Percentiles rank a stretch among this genome's conserved stretches.
Conservation (phyloP, 1,139 yeast species). For the Trichomonascaceae sp. region DNA sequence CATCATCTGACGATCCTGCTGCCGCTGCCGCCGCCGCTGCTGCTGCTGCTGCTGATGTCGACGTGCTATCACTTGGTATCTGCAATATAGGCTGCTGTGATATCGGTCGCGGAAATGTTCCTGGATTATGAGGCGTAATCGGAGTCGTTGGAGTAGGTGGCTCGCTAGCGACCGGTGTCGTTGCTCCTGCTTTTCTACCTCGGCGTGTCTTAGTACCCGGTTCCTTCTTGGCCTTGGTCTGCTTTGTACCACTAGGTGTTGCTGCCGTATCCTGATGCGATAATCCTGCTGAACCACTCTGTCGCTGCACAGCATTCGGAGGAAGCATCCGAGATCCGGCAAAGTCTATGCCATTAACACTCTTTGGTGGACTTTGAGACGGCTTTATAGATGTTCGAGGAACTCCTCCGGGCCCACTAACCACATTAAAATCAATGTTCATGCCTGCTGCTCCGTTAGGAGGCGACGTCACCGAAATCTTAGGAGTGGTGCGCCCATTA, state of each 20-base stretch:
- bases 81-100: constrained; percentile 12
- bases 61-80: constrained; percentile 3
- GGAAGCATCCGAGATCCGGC: constrained; percentile 25
- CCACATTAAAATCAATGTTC: constrained; percentile 27
- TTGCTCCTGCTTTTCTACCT: constrained; percentile 24
- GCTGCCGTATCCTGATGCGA: constrained; percentile 1
- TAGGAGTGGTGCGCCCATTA: constrained; percentile 10
- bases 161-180: constrained; percentile 30
- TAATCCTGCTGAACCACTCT: constrained; percentile 3
- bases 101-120: constrained; percentile 6
- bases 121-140: constrained; percentile 31
- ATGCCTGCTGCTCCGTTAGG: constrained; percentile 17
- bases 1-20: constrained; percentile 4
- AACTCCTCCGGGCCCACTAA: constrained; percentile 27
- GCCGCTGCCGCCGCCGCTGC: constrained; percentile 13
- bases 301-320: constrained; percentile 16
- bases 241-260: constrained; percentile 23
- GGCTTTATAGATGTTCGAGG: constrained; percentile 12
- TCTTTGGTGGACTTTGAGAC: not conserved
- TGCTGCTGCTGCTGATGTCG: constrained; percentile 2
- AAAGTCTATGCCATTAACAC: constrained; percentile 8
- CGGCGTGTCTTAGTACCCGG: constrained; percentile 24
- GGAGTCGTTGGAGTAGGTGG: constrained; percentile 39
- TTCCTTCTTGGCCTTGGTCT: constrained; percentile 35
- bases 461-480: constrained; percentile 20